Evolutionary conservation across 352 stramenopile species (phyloP).

Genomic region (Detonula confervacea): DNA sequence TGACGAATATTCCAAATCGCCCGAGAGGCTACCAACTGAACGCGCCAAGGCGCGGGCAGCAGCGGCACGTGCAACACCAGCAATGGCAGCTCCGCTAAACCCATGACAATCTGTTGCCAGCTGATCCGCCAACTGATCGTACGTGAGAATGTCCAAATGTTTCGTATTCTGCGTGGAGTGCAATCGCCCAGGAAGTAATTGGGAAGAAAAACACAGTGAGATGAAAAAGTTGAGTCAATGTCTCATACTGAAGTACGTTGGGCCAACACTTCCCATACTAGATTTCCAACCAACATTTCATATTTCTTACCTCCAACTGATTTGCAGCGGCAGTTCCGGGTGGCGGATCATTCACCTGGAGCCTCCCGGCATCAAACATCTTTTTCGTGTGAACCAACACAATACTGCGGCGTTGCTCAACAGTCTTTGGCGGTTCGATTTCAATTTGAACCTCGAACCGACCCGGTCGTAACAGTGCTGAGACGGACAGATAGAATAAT

Average conservation of each 20-base stretch:
- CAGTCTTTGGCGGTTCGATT: constrained; percentile 71
- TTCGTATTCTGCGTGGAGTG: constrained; percentile 22
- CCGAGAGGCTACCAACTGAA: constrained; percentile 53
- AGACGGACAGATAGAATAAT: too few species aligned
- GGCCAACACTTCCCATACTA: too few species aligned
- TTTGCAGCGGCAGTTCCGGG: constrained; percentile 45
- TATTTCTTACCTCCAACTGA: too few species aligned
- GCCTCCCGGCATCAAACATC: constrained; percentile 71
- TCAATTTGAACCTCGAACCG: constrained; percentile 86
- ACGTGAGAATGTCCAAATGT: constrained; percentile 44
- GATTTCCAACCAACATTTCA: too few species aligned
- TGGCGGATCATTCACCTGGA: constrained; percentile 71
- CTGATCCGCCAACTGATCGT: constrained; percentile 66
- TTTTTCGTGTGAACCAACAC: constrained; percentile 76
- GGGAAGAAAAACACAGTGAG: too few species aligned
- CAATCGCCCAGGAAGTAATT: too few species aligned
- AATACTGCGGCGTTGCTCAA: constrained; percentile 71
- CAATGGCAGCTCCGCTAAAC: constrained; percentile 74
- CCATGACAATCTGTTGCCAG: constrained; percentile 71
- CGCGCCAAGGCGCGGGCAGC: constrained; percentile 78
- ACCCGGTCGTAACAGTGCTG: constrained; percentile 73
- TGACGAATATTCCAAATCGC: not conserved
- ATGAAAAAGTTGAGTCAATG: too few species aligned
- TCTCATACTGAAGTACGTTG: too few species aligned
- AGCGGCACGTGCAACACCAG: constrained; percentile 70